These are phyloP conservation scores for Xylaria grammica DNA, from an alignment of 495 filamentous ascomycete genomes.

Conservation along the genomic window DNA sequence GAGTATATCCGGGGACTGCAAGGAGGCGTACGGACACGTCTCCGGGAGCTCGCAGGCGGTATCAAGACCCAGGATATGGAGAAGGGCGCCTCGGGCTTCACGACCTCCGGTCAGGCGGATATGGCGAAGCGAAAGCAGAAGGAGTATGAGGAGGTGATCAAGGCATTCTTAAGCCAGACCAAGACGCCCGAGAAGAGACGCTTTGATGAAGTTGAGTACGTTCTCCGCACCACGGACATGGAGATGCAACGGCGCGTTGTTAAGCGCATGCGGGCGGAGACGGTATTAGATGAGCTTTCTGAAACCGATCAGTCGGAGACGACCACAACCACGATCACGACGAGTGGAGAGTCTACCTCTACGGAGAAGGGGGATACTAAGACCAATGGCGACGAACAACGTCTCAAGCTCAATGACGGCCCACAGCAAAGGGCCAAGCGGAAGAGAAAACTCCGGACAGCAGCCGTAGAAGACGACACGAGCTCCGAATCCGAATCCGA, in stretches of 20 bases:
- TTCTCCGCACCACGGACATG: conserved; percentile 47
- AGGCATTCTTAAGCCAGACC: conserved; percentile 44
- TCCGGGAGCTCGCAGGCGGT: conserved; percentile 66
- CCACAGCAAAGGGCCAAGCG: conserved; percentile 51
- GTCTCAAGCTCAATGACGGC: conserved; percentile 48
- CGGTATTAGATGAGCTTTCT: conserved; percentile 50
- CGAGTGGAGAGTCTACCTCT: conserved; percentile 27
- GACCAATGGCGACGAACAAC: conserved; percentile 40
- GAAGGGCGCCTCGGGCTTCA: conserved; percentile 46
- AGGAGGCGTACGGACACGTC: conserved; percentile 65
- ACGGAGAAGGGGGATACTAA: conserved; percentile 33
- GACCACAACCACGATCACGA: conserved; percentile 32
- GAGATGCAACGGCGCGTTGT: conserved; percentile 52
- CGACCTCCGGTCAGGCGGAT: conserved; percentile 42
- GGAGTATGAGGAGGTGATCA: conserved; percentile 62
- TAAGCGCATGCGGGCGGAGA: conserved; percentile 56
- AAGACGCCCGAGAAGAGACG: conserved; percentile 37
- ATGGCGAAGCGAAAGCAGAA: conserved; percentile 48
- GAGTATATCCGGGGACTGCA: conserved; percentile 74
- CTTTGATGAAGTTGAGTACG: conserved; percentile 54
- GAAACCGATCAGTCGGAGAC: conserved; percentile 44
- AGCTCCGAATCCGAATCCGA: conserved; percentile 45
- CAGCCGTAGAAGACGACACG: conserved; percentile 42
- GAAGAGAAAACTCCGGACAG: conserved; percentile 60
- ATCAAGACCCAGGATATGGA: conserved; percentile 57